phyloP scores from a whole-genome alignment of 306 rosid genomes.

The Abrus precatorius region DNA sequence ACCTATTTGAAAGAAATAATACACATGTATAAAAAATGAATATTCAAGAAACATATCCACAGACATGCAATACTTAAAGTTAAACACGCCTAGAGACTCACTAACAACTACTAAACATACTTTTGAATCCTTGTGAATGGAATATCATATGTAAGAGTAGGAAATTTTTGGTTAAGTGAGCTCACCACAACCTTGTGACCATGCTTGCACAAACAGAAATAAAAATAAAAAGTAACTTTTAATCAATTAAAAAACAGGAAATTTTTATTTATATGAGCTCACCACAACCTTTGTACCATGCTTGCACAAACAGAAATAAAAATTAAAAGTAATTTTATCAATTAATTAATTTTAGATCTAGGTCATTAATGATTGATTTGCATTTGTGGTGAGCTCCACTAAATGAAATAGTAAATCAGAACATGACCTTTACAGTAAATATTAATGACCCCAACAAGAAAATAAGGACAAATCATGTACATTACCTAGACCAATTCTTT shows the following conservation, averaged over 20 bases:
- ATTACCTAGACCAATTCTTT: conserved; percentile 97
- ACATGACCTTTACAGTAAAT: conserved; percentile 33
- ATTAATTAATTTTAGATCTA: conserved; percentile 31
- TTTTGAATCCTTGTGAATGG: conserved; percentile 20
- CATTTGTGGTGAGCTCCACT: conserved; percentile 28
- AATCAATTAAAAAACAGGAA: neutral
- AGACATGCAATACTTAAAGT: conserved; percentile 29
- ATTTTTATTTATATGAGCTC: neutral
- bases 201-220: conserved; percentile 38
- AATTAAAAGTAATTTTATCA: conserved; percentile 22
- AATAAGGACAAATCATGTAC: conserved; percentile 45
- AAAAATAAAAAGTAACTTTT: conserved; percentile 8
- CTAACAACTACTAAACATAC: conserved; percentile 2
- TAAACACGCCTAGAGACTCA: conserved; percentile 24
- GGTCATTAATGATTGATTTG: conserved; percentile 37
- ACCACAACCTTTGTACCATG: conserved; percentile 31
- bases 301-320: conserved; percentile 33
- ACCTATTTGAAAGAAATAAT: conserved; percentile 64
- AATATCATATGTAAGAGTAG: conserved; percentile 26
- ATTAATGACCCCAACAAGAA: conserved; percentile 35
- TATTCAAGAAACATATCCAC: conserved; percentile 31
- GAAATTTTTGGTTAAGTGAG: conserved; percentile 10
- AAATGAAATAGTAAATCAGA: conserved; percentile 29
- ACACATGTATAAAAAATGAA: conserved; percentile 34
- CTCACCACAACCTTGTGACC: conserved; percentile 24